A percentile compares a stretch with the other conserved stretches of the same genome.
phyloP scores from a whole-genome alignment of 1,284 basidiomycete species.

The Trichosporon coremiiforme region DNA sequence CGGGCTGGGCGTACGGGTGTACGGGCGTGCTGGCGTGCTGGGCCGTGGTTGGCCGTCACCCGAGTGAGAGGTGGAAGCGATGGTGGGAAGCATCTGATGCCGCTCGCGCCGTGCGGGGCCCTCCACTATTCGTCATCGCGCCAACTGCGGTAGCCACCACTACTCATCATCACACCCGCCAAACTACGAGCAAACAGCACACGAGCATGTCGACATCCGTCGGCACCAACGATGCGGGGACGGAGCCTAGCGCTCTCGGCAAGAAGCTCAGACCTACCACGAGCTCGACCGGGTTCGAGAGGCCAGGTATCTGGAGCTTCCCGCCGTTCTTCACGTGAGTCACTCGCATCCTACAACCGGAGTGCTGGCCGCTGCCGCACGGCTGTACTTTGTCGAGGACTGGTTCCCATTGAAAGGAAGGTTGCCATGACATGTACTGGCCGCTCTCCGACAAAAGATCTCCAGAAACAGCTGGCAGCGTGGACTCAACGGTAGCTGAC shows the following conservation, averaged over 20 bases:
- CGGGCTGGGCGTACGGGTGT: not conserved
- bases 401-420: no score
- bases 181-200: not conserved
- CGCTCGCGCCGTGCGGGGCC: conserved; percentile 13
- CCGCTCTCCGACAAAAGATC: no score
- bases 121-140: not conserved
- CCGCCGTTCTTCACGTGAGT: conserved; percentile 62
- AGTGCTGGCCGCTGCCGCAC: no score
- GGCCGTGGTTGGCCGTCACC: conserved; percentile 5
- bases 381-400: no score
- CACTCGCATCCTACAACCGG: no score
- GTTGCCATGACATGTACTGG: no score
- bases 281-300: conserved; percentile 50
- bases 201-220: not conserved
- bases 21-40: not conserved
- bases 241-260: not conserved
- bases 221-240: not conserved
- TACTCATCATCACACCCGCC: not conserved
- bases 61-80: not conserved
- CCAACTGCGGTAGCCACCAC: not conserved
- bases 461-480: no score
- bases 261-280: conserved; percentile 35
- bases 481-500: no score
- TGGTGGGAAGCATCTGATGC: not conserved
- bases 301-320: conserved; percentile 60